These are phyloP conservation scores for Trypanosomatidae sp. DNA, from an alignment of 208 protist species.

Conservation along the genomic window DNA sequence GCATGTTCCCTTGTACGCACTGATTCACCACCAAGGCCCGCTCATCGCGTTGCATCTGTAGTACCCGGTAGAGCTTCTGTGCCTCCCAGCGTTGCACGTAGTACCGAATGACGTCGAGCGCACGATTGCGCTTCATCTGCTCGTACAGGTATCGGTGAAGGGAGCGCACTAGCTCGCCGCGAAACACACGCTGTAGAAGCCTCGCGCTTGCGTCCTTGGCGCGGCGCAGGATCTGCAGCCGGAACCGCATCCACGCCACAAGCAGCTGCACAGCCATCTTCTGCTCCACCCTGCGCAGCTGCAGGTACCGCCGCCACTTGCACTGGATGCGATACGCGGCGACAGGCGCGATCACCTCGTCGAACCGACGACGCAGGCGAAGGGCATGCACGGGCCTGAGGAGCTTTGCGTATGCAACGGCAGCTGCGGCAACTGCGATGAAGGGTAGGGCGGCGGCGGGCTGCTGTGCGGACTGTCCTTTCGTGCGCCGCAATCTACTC, in stretches of 20 bases:
- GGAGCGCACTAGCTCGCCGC: conserved; percentile 48
- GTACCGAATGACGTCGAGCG: conserved; percentile 36
- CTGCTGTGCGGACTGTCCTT: neutral
- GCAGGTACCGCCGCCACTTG: conserved; percentile 46
- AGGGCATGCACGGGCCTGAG: conserved; percentile 27
- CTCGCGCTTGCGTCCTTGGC: conserved; percentile 44
- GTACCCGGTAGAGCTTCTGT: conserved; percentile 31
- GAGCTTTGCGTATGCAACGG: conserved; percentile 34
- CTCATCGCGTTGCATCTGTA: conserved; percentile 65
- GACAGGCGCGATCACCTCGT: conserved; percentile 40
- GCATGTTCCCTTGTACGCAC: conserved; percentile 39
- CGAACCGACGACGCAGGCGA: conserved; percentile 27
- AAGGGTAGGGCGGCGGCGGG: conserved; percentile 16
- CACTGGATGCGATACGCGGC: conserved; percentile 75
- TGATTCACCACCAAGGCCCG: conserved; percentile 41
- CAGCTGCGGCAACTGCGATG: conserved; percentile 12
- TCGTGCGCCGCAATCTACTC: conserved; percentile 9
- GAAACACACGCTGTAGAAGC: conserved; percentile 74
- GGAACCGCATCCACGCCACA: conserved; percentile 48
- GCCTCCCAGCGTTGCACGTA: conserved; percentile 48
- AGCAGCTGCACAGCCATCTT: conserved; percentile 38
- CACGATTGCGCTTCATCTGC: conserved; percentile 48
- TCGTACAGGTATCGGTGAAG: conserved; percentile 61
- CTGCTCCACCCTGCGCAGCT: conserved; percentile 39
- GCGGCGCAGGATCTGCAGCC: conserved; percentile 36